Evolutionary conservation across 163 green algal genomes (phyloP), one percentile per base, ranked within the genome.

Genomic region (Scenedesmus sp.): DNA sequence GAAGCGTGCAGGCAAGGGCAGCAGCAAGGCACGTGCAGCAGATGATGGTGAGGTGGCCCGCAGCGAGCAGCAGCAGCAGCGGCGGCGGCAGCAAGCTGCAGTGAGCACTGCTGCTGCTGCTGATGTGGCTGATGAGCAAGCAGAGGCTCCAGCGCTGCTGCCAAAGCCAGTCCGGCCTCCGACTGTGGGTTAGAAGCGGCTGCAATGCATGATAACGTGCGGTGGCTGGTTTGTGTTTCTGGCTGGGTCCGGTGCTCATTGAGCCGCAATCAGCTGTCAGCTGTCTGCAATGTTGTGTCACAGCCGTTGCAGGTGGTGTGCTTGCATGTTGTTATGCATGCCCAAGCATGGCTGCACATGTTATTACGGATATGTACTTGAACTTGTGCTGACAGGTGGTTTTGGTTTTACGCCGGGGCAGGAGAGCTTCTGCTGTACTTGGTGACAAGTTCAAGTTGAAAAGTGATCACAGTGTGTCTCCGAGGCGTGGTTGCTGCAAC

Each of bases 11-110:
- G 55, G 60, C 7, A 62, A 10, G 23, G 26, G 76, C 56, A 60
- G 88, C 74, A 82, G n/a, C 13, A 54, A 88, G 82, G 59, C n/a
- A 7, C 56, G 54, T 7, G 16, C 16, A 55, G 56, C 16, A 55
- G 56, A 55, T 23, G 82, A 59, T 6, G 55, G 4, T 4, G 70
- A 52, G 12, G 5, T 79, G 70, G 3, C 23, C 12, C 12, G 70
- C 52, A 86, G 87, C 52, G 57, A 60, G 60, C 59, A 62, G 84
- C 84, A 81, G 60, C 82, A 87, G 83, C 34, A 84, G 76, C 83
- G 76, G 83, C 34, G 57, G 76, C 83, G 76, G 83, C 82, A 73
- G 55, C 56, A n/a, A 88, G n/a, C 10, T 23, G 23, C 57, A 60
- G 67, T 56, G 13, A n/a, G 23, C 52, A 56, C 82, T 87, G 82